Base-by-base conservation (phyloP, 129 eudicot species). In the Pittosporum tobira region DNA sequence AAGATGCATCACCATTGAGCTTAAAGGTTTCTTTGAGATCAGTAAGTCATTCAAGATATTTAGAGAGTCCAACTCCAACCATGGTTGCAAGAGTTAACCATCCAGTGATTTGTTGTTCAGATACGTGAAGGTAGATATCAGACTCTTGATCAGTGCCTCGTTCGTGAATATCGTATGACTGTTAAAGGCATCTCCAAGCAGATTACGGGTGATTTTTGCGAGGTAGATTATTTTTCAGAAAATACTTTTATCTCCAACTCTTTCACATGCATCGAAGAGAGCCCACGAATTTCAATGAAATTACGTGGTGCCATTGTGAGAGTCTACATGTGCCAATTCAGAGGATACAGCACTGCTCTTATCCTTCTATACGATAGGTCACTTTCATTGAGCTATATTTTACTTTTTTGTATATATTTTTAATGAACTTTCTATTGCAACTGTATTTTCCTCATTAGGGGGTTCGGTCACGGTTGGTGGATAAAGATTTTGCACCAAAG, bases 121-220 rank as follows among this genome's bases (percentile, higher is more conserved):
- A 90, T 90, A 64, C 73, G 95, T 25, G 95, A 90, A 85, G 97
- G 97, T 56, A 79, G 97, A 68, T 68, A 70, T 69, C 89, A 90
- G 65, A 77, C 88, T 18, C 62, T 81, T 66, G 95, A 75, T 62
- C 80, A 79, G 63, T 89, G 97, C 79, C 71, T 89, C 20, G 62
- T 65, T 45, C 85, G 97, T 49, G 97, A 89, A 67, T 89, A 81
- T 46, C 86, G 91, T 31, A 85, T 89, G 93, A 50, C 97, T 5
- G 38, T 82, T 23, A 85, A 85, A 56, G 88, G 68, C 63, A 49
- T 82, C n/a, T 85, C 76, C 2, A 67, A 75, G 20, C 63, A 77
- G 62, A 77, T 89, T 27, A 79, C 93, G 1, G 48, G 26, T 26
- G 97, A 90, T 60, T 83, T 90, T 26, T 48, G 45, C 52, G 95